phyloP scores from a whole-genome alignment of 2,329 filamentous ascomycete species.

The Cordyceps sp. region DNA sequence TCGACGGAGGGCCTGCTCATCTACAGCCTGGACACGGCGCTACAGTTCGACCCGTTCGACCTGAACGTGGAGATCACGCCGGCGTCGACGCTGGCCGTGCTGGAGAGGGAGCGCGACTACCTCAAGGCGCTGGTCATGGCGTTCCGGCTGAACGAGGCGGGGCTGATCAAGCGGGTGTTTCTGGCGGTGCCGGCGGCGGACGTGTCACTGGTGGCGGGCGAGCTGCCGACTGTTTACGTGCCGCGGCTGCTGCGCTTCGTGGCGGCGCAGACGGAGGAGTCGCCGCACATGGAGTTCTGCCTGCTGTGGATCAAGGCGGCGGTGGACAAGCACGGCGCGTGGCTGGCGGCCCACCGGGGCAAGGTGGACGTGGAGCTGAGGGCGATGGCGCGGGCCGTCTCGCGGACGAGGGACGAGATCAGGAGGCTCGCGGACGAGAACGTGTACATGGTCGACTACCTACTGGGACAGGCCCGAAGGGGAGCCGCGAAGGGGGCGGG shows the following conservation, averaged over 20 bases:
- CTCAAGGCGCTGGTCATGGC: constrained; percentile 92
- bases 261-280: constrained; percentile 73
- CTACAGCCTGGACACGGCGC: constrained; percentile 72
- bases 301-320: constrained; percentile 78
- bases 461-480: constrained; percentile 35
- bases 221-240: constrained; percentile 74
- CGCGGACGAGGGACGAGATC: constrained; percentile 67
- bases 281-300: constrained; percentile 88
- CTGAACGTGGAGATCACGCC: constrained; percentile 90
- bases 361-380: constrained; percentile 74
- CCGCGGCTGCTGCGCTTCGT: constrained; percentile 74
- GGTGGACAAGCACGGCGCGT: constrained; percentile 68
- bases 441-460: constrained; percentile 73
- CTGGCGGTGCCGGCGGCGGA: constrained; percentile 62
- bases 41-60: constrained; percentile 91
- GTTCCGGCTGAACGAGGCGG: constrained; percentile 80
- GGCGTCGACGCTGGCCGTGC: constrained; percentile 56
- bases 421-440: constrained; percentile 76
- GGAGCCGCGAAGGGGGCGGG: constrained; percentile 10
- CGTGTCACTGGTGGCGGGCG: constrained; percentile 60
- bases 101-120: constrained; percentile 57
- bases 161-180: constrained; percentile 72
- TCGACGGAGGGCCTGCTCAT: constrained; percentile 88
- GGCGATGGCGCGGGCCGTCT: constrained; percentile 64
- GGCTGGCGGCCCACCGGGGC: constrained; percentile 64